Evolutionary conservation across 352 stramenopile species (phyloP).

Genomic region (Phytophthora fragariaefolia): DNA sequence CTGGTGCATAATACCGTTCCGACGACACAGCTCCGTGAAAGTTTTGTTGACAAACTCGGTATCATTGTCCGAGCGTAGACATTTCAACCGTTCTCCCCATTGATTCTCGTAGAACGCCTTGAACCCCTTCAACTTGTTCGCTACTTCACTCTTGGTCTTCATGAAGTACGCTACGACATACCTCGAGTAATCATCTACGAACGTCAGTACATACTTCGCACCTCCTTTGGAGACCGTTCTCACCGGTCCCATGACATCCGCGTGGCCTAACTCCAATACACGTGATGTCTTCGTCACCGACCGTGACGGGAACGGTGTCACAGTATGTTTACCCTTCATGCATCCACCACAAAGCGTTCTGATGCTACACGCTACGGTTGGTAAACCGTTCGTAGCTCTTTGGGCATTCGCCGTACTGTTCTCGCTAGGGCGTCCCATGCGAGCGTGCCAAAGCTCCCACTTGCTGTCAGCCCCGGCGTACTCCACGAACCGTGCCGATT

Average conservation of each 20-base stretch:
- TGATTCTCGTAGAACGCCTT: constrained; percentile 28
- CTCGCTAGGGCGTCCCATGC: constrained; percentile 10
- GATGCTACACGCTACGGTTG: background rate
- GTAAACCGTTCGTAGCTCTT: constrained; percentile 14
- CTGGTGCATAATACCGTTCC: constrained; percentile 29
- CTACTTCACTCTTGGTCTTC: constrained; percentile 31
- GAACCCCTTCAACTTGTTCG: constrained; percentile 18
- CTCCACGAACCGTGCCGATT: constrained; percentile 20
- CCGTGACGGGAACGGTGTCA: constrained; percentile 11
- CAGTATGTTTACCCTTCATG: constrained; percentile 29
- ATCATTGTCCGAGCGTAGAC: constrained; percentile 38
- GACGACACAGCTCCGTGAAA: background rate
- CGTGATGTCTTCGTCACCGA: constrained; percentile 18
- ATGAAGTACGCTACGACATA: too few species aligned
- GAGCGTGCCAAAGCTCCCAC: constrained; percentile 35
- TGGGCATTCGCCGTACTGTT: constrained; percentile 9
- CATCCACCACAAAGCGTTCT: constrained; percentile 24
- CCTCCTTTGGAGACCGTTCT: constrained; percentile 10
- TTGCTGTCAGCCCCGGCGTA: constrained; percentile 12
- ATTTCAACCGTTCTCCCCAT: constrained; percentile 19
- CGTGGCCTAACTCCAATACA: constrained; percentile 30
- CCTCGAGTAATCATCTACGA: constrained; percentile 29
- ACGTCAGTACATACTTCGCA: constrained; percentile 18
- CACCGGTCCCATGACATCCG: constrained; percentile 36
- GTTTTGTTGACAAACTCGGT: constrained; percentile 38